Evolutionary conservation across 345 rosid species (phyloP).

Genomic region (Eutrema yunnanense): DNA sequence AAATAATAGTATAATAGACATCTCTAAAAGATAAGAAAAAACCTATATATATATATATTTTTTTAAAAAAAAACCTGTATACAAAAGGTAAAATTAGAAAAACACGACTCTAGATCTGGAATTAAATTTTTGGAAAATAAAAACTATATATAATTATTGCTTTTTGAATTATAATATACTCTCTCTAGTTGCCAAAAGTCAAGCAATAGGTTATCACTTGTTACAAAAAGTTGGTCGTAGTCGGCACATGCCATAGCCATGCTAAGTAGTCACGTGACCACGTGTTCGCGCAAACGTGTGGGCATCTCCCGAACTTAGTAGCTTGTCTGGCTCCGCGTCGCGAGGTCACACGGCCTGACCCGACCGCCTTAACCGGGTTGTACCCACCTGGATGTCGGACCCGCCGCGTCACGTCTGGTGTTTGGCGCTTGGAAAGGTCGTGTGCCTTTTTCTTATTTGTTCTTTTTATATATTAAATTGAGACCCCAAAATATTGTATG

Average conservation of each 20-base stretch:
- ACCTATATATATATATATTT: too few relatives aligned
- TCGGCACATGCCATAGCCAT: background rate
- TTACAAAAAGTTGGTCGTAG: background rate
- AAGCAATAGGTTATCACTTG: too few relatives aligned
- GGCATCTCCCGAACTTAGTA: background rate
- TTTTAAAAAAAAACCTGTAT: too few relatives aligned
- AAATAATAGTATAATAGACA: too few relatives aligned
- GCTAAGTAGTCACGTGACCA: conserved; percentile 16
- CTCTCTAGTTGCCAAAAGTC: background rate
- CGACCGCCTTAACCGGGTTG: conserved; percentile 3
- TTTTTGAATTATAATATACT: too few relatives aligned
- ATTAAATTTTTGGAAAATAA: too few relatives aligned
- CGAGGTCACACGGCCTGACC: conserved; percentile 24
- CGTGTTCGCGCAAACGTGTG: background rate
- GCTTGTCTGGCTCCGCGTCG: conserved; percentile 26
- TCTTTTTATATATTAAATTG: background rate
- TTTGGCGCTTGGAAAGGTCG: conserved; percentile 17
- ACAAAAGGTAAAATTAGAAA: too few relatives aligned
- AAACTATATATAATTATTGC: too few relatives aligned
- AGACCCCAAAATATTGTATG: conserved; percentile 7
- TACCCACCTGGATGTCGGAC: background rate
- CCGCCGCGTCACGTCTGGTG: conserved; percentile 21
- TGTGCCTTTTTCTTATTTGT: background rate
- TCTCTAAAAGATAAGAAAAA: too few relatives aligned
- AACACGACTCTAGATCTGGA: too few relatives aligned